phyloP scores from a whole-genome alignment of 2,329 filamentous ascomycete genomes.

The Amylocarpus encephaloides region DNA sequence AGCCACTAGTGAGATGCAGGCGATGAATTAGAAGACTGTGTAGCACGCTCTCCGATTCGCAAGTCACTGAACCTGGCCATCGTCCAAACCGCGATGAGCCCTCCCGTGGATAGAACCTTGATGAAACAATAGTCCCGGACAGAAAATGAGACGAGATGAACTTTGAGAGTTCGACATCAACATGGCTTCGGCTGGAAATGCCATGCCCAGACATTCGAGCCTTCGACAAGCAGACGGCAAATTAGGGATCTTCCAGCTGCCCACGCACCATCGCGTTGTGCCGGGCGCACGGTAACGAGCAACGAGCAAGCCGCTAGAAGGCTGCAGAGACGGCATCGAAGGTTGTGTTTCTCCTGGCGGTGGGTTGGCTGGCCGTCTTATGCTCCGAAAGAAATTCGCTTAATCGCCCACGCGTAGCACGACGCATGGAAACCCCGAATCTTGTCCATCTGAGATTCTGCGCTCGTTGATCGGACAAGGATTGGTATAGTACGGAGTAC shows the following conservation, averaged over 20 bases:
- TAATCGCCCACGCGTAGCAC: too few species aligned
- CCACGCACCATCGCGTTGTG: not conserved
- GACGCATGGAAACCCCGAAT: too few species aligned
- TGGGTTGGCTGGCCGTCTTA: too few species aligned
- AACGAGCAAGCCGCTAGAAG: not conserved
- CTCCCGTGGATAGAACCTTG: not conserved
- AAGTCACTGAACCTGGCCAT: not conserved
- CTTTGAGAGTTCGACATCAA: not conserved
- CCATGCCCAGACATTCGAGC: too few species aligned
- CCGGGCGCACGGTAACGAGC: not conserved
- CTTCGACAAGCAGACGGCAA: too few species aligned
- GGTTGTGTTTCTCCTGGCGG: not conserved
- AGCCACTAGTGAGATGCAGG: too few species aligned
- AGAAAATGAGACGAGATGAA: not conserved
- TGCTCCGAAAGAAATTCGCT: too few species aligned
- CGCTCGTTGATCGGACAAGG: too few species aligned
- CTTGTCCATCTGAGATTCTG: too few species aligned
- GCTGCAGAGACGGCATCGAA: not conserved
- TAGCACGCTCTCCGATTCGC: too few species aligned
- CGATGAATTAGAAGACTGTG: too few species aligned
- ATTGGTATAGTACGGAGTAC: too few species aligned
- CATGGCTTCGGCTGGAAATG: not conserved
- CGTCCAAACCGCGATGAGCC: not conserved
- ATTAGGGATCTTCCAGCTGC: not conserved
- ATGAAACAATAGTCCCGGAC: not conserved